Conservation (phyloP, 352 stramenopile genomes). For the Pseudoperonospora humuli region DNA sequence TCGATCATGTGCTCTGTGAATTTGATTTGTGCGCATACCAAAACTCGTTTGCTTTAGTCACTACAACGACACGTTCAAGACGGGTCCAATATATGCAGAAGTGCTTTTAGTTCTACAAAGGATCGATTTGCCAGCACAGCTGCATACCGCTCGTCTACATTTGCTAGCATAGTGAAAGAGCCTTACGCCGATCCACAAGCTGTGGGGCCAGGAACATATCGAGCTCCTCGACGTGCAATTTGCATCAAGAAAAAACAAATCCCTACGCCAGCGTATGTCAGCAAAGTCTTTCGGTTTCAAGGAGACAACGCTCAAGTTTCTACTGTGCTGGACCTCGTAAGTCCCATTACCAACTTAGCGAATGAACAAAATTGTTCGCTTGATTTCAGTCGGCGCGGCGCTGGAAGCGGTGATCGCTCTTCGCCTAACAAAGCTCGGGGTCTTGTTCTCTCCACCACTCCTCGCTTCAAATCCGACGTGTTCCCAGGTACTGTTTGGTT, state of each 20-base stretch:
- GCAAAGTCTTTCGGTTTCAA: conserved; percentile 47
- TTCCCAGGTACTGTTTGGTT: conserved; percentile 40
- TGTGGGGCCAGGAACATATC: conserved; percentile 54
- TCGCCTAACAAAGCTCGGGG: conserved; percentile 35
- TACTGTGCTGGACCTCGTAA: conserved; percentile 26
- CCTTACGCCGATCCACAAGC: conserved; percentile 51
- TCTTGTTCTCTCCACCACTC: conserved; percentile 47
- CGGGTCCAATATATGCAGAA: conserved; percentile 38
- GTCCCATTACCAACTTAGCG: conserved; percentile 4
- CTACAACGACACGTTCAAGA: conserved; percentile 42
- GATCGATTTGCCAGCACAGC: conserved; percentile 58
- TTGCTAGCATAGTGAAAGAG: conserved; percentile 66
- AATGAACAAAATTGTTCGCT: conserved; percentile 8
- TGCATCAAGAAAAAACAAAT: conserved; percentile 57
- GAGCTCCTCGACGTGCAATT: conserved; percentile 45
- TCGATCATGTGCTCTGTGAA: not conserved
- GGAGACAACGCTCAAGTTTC: conserved; percentile 47
- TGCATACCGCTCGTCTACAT: conserved; percentile 57
- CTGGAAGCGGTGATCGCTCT: conserved; percentile 10
- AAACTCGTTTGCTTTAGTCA: conserved; percentile 15
- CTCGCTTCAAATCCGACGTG: conserved; percentile 56
- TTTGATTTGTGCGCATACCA: not conserved
- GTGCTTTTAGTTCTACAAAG: conserved; percentile 53
- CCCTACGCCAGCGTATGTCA: conserved; percentile 45
- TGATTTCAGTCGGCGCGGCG: conserved; percentile 1